phyloP scores from a whole-genome alignment of 23 red algal species.

The Agarophyton chilense region DNA sequence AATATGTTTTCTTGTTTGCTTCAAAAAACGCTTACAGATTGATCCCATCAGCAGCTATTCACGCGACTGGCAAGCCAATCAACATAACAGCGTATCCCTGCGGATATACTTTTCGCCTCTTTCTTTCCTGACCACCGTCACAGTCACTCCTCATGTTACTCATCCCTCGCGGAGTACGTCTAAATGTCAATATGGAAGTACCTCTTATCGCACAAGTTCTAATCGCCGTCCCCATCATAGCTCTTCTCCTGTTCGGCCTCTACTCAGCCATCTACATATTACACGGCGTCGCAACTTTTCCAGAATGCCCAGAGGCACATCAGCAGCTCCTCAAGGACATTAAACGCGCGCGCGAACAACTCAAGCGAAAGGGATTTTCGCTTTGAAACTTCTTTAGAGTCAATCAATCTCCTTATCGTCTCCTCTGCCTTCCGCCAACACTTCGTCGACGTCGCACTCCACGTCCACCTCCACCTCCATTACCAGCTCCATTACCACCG shows the following conservation, averaged over 20 bases:
- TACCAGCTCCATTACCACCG: no score
- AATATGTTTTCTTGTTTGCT: not conserved
- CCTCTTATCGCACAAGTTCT: not conserved
- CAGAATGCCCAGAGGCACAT: constrained; percentile 46
- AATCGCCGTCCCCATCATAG: constrained; percentile 22
- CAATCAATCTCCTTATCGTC: constrained; percentile 14
- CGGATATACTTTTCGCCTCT: no score
- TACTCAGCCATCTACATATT: constrained; percentile 41
- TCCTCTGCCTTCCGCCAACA: constrained; percentile 22
- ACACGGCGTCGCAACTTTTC: constrained; percentile 50
- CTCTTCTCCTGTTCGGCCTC: constrained; percentile 13
- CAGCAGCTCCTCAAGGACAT: constrained; percentile 52
- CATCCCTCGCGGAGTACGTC: no score
- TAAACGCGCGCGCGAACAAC: constrained; percentile 18
- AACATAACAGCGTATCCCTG: no score
- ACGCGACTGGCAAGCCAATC: no score
- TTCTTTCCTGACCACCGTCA: no score
- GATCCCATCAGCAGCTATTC: no score
- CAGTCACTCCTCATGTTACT: no score
- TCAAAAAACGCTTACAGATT: no score
- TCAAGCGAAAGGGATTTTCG: constrained; percentile 7
- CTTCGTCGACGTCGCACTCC: constrained; percentile 6
- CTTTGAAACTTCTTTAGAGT: not conserved
- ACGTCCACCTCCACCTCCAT: no score
- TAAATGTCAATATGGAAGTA: not conserved